Base-by-base conservation (phyloP, 345 rosid species). In the Cardamine occulta region DNA sequence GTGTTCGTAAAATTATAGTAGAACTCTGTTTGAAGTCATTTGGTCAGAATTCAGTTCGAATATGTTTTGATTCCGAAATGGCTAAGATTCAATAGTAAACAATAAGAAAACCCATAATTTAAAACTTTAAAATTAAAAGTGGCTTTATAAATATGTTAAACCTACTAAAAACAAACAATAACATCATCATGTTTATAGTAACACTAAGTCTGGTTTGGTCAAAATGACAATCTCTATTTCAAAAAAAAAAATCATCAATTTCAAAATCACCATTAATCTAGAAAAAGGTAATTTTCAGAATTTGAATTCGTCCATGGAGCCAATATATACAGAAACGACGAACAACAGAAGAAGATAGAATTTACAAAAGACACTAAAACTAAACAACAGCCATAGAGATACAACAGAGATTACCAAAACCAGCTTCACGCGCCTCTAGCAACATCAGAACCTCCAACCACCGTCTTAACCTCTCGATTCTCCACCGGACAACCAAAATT, bases 401-500 rank as follows among this genome's bases (percentile, higher is more conserved):
- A 47, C 4, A 1, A 32, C 31, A 32, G 8, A 54, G 13, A 39
- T 19, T 9, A 29, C 23, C 56, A 4, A 47, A 21, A 47, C 7
- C 48, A 1, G 0, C 10, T 8, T 70, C 72, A 74, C 8, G 72
- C 78, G 72, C 77, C 77, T 55, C 48, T 17, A 64, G 71, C 77
- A 32, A 56, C 77, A 9, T 64, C 66, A 14, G 79, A 74, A 3
- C 29, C 66, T 11, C 53, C 59, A 10, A 23, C 31, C 14, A 54
- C 77, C 42, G 59, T 35, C 51, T 59, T 19, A 8, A 4, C 39
- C 44, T 60, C 61, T 26, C 26, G 17, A 12, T 14, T 59, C 73
- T 60, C 70, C 40, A 57, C 73, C n/a, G 86, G 55, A 48, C 11
- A 23, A 9, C 84, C 84, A n/a, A 87, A 85, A 74, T 87, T 87